Evolutionary conservation across 2,329 filamentous ascomycete genomes (phyloP), one percentile per base, ranked within the genome.

Genomic region (Ophiostoma populinum): DNA sequence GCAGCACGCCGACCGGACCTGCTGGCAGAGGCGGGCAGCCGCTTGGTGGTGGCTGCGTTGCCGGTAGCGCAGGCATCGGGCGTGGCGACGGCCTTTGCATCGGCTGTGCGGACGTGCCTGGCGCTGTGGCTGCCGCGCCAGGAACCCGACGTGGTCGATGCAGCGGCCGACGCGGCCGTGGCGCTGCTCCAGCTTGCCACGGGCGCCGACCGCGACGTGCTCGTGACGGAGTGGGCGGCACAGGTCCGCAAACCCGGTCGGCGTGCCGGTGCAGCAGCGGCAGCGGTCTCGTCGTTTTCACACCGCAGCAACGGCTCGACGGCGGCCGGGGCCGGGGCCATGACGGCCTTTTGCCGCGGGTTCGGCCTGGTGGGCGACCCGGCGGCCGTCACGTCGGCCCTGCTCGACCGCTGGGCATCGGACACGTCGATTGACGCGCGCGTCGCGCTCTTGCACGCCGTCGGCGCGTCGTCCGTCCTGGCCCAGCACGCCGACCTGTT

Each of bases 1-100:
- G 56, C 56, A 2, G 67, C 64, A 42, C 61, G 77, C 13, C 67
- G 69, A 17, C 72, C 70, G 0, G 76, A 80, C 38, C 58, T 80
- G 16, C 61, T 79, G 4, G 69, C 70, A 18, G 72, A 78, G 45
- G 69, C 71, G 0, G 61, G 63, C 11, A 65, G 70, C 44, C 59
- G 57, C n/a, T 57, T 81, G 1, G 57, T 77, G 9, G 57, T 67
- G 6, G 63, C 72, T 5, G 51, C 57, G 0, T 52, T 63, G 8
- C 67, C 68, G 1, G 36, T 65, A 1, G 46, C 70, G 2, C 57
- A 67, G 37, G 45, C 54, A 36, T 49, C 32, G 56, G 54, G 4
- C 44, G 43, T 3, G n/a, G n/a, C n/a, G 39, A 22, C 21, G 21
- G 21, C 21, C 11, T 11, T 22, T 11, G 21, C 21, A 22, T 11